phyloP scores from a whole-genome alignment of 495 filamentous ascomycete genomes.

The Hypoxylon subgilvum region DNA sequence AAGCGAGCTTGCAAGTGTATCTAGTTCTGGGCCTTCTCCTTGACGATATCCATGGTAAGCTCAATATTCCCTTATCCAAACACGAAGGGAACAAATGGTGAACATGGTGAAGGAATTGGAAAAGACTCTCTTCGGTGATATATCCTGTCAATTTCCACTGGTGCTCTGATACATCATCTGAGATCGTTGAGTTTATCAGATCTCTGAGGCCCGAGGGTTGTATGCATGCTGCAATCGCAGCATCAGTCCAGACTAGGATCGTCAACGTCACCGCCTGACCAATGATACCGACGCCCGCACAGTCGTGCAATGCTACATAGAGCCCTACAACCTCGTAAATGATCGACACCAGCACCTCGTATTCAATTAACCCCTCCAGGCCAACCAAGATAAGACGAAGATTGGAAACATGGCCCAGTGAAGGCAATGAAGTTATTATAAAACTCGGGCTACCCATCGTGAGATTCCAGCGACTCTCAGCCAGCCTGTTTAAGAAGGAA shows the following conservation, averaged over 20 bases:
- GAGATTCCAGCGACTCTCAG: no score
- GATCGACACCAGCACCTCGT: slow-evolving; percentile 3
- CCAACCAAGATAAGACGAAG: neutral
- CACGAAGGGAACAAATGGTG: no score
- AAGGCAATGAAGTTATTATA: neutral
- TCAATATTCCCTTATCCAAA: neutral
- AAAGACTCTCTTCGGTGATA: slow-evolving; percentile 1
- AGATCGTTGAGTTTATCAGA: slow-evolving; percentile 5
- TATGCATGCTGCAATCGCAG: slow-evolving; percentile 13
- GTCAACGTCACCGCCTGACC: slow-evolving; percentile 5
- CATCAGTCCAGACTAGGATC: slow-evolving; percentile 18
- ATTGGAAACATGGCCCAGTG: neutral
- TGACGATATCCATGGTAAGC: no score
- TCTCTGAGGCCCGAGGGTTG: slow-evolving; percentile 13
- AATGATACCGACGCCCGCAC: slow-evolving; percentile 29
- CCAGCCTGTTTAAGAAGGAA: no score
- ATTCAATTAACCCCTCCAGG: slow-evolving; percentile 12
- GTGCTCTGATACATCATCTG: neutral
- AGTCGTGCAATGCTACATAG: slow-evolving; percentile 18
- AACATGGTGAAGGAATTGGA: no score
- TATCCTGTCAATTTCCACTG: slow-evolving; percentile 4
- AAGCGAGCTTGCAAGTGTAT: no score
- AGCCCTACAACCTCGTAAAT: slow-evolving; percentile 16
- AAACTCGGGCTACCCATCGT: neutral
- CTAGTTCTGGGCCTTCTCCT: no score